A percentile compares a stretch with the other conserved stretches of the same genome.
phyloP scores from a whole-genome alignment of 139 green algal genomes.

The Chlamydomonas schloesseri region DNA sequence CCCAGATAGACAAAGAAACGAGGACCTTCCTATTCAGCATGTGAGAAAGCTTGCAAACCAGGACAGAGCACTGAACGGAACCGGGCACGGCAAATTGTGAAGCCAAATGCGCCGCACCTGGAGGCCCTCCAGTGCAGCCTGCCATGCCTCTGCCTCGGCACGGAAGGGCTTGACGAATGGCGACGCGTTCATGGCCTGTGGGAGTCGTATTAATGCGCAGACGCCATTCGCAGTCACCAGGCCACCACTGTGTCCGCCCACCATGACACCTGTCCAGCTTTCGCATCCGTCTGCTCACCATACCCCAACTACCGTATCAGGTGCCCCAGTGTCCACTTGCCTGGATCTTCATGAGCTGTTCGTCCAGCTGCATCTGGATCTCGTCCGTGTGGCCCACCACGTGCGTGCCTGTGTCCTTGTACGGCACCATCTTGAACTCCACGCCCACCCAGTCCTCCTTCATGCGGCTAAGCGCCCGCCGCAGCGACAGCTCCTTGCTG shows the following conservation, averaged over 20 bases:
- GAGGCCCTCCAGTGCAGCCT: conserved; percentile 56
- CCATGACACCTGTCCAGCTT: too few species aligned
- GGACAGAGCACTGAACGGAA: too few species aligned
- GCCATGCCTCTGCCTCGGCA: conserved; percentile 51
- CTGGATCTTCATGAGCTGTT: conserved; percentile 77
- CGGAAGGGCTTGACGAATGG: conserved; percentile 72
- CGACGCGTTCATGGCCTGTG: conserved; percentile 70
- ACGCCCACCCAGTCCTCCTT: conserved; percentile 66
- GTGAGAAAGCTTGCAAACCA: too few species aligned
- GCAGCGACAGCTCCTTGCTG: conserved; percentile 60
- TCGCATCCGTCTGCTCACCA: too few species aligned
- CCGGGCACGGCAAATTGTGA: too few species aligned
- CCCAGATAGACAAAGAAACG: too few species aligned
- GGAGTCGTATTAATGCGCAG: background rate
- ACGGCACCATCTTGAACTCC: conserved; percentile 71
- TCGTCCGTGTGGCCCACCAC: conserved; percentile 83
- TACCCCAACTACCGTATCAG: too few species aligned
- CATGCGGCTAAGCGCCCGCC: conserved; percentile 64
- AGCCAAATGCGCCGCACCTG: conserved; percentile 7
- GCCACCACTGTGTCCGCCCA: too few species aligned
- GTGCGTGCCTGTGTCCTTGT: conserved; percentile 78
- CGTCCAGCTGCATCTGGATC: conserved; percentile 80
- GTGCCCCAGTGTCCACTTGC: too few species aligned
- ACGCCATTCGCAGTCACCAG: too few species aligned
- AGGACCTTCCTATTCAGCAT: too few species aligned